Percentiles rank a stretch among this genome's conserved stretches.
Conservation (phyloP, 2,329 filamentous ascomycete species). For the Botrytis hyacinthi region DNA sequence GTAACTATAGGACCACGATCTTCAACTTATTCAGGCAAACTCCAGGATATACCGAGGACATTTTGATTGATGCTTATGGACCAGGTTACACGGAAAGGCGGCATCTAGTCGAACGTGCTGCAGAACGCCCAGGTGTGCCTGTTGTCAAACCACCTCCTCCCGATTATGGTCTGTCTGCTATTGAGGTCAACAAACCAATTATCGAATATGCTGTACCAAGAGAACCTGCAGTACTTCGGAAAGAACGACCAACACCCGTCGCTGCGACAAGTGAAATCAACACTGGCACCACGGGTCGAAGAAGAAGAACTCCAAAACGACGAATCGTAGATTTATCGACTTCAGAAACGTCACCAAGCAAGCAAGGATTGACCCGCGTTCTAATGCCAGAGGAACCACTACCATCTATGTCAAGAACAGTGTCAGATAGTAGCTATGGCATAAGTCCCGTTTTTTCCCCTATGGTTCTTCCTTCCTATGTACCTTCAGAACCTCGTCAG, state of each 20-base stretch:
- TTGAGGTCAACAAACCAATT: constrained; percentile 67
- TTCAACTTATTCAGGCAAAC: constrained; percentile 94
- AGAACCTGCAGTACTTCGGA: constrained; percentile 55
- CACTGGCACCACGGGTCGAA: constrained; percentile 54
- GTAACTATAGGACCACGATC: constrained; percentile 81
- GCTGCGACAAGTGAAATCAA: constrained; percentile 57
- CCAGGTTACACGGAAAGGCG: constrained; percentile 85
- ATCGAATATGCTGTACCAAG: constrained; percentile 53
- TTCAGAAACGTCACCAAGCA: constrained; percentile 35
- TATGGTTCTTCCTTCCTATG: constrained; percentile 34
- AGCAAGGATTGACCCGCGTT: constrained; percentile 26
- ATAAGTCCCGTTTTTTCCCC: constrained; percentile 37
- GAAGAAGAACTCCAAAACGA: constrained; percentile 58
- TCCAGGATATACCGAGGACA: constrained; percentile 85
- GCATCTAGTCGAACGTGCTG: constrained; percentile 76
- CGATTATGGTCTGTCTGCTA: constrained; percentile 55
- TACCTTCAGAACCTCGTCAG: constrained; percentile 34
- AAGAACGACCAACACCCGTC: constrained; percentile 53
- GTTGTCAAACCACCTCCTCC: constrained; percentile 69
- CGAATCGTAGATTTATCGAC: constrained; percentile 65
- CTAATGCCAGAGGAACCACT: constrained; percentile 31
- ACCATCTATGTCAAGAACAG: constrained; percentile 19
- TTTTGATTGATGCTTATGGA: constrained; percentile 79
- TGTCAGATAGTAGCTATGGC: constrained; percentile 35
- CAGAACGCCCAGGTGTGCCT: constrained; percentile 72